Conservation (phyloP, 371 early-diverging fungal species). For the Mucor lusitanicus region DNA sequence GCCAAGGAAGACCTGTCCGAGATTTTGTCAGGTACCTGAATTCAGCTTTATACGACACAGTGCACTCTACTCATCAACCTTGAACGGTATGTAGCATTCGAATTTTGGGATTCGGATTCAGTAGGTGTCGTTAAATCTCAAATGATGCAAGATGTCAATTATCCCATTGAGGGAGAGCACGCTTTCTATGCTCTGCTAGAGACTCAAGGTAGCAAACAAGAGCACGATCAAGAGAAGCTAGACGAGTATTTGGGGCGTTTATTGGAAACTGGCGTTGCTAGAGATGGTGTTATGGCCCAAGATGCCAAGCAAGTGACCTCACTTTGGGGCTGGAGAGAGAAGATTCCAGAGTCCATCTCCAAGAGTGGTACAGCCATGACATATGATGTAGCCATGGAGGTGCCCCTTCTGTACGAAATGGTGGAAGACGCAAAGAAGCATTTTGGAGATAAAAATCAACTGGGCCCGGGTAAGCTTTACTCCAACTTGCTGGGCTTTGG, state of each 20-base stretch:
- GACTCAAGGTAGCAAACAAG: constrained; percentile 77
- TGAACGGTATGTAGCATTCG: constrained; percentile 55
- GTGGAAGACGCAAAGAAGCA: constrained; percentile 70
- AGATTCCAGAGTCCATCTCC: constrained; percentile 36
- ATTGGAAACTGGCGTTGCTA: constrained; percentile 54
- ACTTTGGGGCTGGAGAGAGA: constrained; percentile 45
- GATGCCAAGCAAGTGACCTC: constrained; percentile 50
- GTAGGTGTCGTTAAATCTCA: constrained; percentile 64
- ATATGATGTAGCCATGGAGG: constrained; percentile 84
- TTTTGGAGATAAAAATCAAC: constrained; percentile 41
- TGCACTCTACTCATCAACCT: neutral
- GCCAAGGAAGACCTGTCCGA: constrained; percentile 50
- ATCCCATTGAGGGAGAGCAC: constrained; percentile 57
- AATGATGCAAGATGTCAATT: constrained; percentile 73
- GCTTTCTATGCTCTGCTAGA: constrained; percentile 90
- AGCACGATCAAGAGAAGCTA: constrained; percentile 82
- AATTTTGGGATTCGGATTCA: constrained; percentile 84
- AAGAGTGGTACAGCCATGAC: constrained; percentile 61
- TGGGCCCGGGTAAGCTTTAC: constrained; percentile 50
- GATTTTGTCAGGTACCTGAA: constrained; percentile 44
- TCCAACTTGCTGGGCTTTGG: constrained; percentile 79
- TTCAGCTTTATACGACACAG: neutral
- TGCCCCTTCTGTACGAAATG: constrained; percentile 76
- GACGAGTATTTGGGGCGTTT: constrained; percentile 54
- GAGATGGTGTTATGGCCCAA: constrained; percentile 82